Evolutionary conservation across 2,329 filamentous ascomycete genomes (phyloP), one percentile per base, ranked within the genome.

Genomic region (Mycosphaerelloides madeirae): DNA sequence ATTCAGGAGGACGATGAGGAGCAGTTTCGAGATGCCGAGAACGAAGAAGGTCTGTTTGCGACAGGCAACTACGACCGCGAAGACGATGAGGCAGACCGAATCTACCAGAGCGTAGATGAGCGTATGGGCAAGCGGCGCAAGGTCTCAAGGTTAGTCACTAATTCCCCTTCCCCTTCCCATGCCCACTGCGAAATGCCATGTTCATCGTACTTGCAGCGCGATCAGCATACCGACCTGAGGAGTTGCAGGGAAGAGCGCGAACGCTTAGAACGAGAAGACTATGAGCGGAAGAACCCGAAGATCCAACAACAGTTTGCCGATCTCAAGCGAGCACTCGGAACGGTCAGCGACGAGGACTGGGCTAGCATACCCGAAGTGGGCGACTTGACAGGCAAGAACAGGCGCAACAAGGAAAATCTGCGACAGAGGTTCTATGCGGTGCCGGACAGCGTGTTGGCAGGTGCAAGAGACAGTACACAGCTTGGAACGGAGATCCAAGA

Each of bases 241-340:
- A 71, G 75, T 73, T 70, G 70, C 68, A 95, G 93, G 80, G 93
- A 98, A 85, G 85, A 84, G 64, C 88, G 93, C 67, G 93, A 98
- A 69, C 76, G 85, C 65, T 79, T 87, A 72, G 91, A 98, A 74
- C 81, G 78, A 66, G 88, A 95, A 64, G 90, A 97, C 62, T 95
- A 95, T 77, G 91, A 98, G 72, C 83, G 85, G 57, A 91, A 95
- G 66, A 97, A 98, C 65, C 93, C 93, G 12, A 98, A 97, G 70
- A 96, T 98, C 41, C 87, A 95, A 63, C 87, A 96, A 57, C 93
- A 98, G 67, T 98, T 98, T 66, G 89, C 90, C 63, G 93, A 97
- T 59, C 72, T 97, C 40, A 98, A 98, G 69, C 81, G 94, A 61
- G 88, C 87, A 4, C 77, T 98, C 29, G 84, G 86, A 31, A 85